Percentiles rank a stretch among this genome's conserved stretches.
Conservation (phyloP, 2,329 filamentous ascomycete genomes). For the Xylaria sp. region DNA sequence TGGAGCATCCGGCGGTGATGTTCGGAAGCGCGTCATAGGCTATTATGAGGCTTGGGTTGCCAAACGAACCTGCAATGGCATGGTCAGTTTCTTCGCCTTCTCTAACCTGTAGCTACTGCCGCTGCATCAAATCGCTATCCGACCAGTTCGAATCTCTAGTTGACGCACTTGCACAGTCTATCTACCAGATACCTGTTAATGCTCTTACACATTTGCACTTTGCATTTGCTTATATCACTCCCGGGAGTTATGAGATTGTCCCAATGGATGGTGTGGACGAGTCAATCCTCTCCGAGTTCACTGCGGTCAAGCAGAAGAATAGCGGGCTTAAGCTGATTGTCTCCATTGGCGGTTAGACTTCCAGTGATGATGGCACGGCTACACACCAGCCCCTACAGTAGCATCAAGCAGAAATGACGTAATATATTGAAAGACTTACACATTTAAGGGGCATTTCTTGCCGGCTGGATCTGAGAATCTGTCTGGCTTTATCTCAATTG, state of each 20-base stretch:
- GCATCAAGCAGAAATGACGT: no score
- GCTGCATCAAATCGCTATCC: no score
- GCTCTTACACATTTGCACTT: conserved; percentile 42
- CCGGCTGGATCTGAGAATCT: conserved; percentile 26
- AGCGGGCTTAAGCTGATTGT: conserved; percentile 37
- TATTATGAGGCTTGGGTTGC: conserved; percentile 39
- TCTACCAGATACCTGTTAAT: conserved; percentile 42
- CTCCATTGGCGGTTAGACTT: conserved; percentile 47
- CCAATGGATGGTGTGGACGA: conserved; percentile 31
- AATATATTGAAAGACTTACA: no score
- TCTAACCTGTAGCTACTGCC: no score
- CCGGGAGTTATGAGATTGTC: conserved; percentile 32
- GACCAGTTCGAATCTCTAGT: no score
- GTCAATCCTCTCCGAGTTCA: conserved; percentile 31
- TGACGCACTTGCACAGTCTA: no score
- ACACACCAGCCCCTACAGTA: conserved; percentile 14
- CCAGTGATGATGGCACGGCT: conserved; percentile 38
- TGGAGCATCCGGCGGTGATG: conserved; percentile 10
- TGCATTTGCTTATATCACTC: conserved; percentile 41
- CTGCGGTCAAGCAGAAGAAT: conserved; percentile 35
- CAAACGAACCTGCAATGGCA: conserved; percentile 4
- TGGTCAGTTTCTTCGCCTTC: no score
- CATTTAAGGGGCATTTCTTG: conserved; percentile 41
- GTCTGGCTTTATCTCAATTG: no score
- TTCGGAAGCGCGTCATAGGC: conserved; percentile 32